Evolutionary conservation across 306 rosid genomes (phyloP).

Genomic region (Prunus mira): DNA sequence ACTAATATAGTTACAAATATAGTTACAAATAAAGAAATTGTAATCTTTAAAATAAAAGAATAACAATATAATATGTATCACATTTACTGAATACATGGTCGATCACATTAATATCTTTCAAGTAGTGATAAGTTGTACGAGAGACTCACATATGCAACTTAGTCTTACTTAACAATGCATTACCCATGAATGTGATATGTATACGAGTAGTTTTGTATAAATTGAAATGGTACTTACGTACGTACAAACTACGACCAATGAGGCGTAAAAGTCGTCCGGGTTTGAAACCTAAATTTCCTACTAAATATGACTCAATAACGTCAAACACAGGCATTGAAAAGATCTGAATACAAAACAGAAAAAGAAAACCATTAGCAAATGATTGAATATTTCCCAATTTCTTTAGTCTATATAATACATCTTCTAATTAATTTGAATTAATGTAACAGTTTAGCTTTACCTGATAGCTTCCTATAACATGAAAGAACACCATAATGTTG

Average conservation of each 20-base stretch:
- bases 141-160: too few species aligned
- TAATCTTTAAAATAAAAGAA: too few species aligned
- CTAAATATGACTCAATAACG: slow-evolving; percentile 42
- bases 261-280: slow-evolving; percentile 43
- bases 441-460: slow-evolving; percentile 8
- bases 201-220: too few species aligned
- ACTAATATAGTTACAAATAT: too few species aligned
- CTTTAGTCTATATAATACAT: too few species aligned
- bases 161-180: too few species aligned
- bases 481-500: slow-evolving; percentile 65
- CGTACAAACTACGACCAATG: slow-evolving; percentile 34
- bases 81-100: background rate
- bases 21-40: too few species aligned
- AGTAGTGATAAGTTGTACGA: background rate
- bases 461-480: slow-evolving; percentile 75
- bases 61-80: background rate
- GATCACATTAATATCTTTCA: background rate
- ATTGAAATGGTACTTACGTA: slow-evolving; percentile 38
- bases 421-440: too few species aligned
- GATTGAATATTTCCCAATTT: too few species aligned
- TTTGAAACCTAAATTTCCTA: slow-evolving; percentile 16
- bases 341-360: slow-evolving; percentile 25
- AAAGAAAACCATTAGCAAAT: background rate
- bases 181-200: too few species aligned
- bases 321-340: slow-evolving; percentile 69